Evolutionary conservation across 2,329 filamentous ascomycete genomes (phyloP), one percentile per base, ranked within the genome.

Genomic region (Drechslerella dactyloides): DNA sequence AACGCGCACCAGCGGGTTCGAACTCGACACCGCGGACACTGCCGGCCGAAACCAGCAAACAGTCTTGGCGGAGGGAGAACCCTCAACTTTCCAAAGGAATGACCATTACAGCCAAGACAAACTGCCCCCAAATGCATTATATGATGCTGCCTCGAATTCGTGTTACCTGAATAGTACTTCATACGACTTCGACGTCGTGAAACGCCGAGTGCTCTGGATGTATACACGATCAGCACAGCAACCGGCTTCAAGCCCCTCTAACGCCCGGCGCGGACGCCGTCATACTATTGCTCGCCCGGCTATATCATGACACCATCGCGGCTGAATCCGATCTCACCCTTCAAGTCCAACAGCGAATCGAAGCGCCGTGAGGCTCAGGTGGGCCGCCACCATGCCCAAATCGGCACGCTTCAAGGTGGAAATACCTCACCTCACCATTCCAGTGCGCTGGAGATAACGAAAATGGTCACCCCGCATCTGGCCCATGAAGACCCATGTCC

Each of bases 1-100:
- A 72, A 19, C 68, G 68, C 50, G 60, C 68, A 72, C 68, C 68
- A 72, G 68, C 59, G 56, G 64, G 68, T 72, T 72, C 68, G 68
- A 72, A 72, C 68, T 72, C 68, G 68, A 72, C 68, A 72, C 68
- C 68, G 60, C 60, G 60, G 51, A 65, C 68, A 72, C 60, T 65
- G 68, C 60, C 55, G 30, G 30, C 24, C 33, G 23, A 46, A 53
- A 50, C 48, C 15, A 44, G 35, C 68, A 72, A 72, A 72, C 60
- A 50, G 68, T 72, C 68, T 72, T 72, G 68, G 68, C 68, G 33
- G 46, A 72, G 68, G 60, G 60, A 72, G 68, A 72, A 72, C 60
- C 60, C 68, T 65, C 56, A 42, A 72, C 53, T 72, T 72, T 72
- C 68, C 68, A 65, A 65, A 27, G 11, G 37, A 42, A 72, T 72